Conservation (phyloP, 2,329 filamentous ascomycete species). For the Anthostomella pinea region DNA sequence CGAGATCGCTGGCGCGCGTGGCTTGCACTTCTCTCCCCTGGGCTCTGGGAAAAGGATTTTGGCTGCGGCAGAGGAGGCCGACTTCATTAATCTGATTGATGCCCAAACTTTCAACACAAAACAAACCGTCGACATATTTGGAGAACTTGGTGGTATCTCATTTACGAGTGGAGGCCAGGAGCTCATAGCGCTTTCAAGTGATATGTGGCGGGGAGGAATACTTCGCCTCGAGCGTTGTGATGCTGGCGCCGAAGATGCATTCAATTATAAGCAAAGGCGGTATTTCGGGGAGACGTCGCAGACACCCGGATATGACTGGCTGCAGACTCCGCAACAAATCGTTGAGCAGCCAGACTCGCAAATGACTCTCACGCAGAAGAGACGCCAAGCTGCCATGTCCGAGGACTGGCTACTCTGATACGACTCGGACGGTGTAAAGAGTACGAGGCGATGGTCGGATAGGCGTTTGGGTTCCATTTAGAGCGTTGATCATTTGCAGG, state of each 20-base stretch:
- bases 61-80: conserved; percentile 72
- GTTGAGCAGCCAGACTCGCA: conserved; percentile 20
- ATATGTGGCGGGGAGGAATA: conserved; percentile 63
- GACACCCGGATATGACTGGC: conserved; percentile 28
- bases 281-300: conserved; percentile 13
- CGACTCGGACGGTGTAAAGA: not conserved
- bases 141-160: conserved; percentile 67
- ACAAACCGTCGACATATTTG: conserved; percentile 72
- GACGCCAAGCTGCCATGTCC: conserved; percentile 26
- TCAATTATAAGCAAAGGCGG: conserved; percentile 15
- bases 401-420: conserved; percentile 26
- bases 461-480: conserved; percentile 9
- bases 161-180: conserved; percentile 66
- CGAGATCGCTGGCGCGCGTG: conserved; percentile 67
- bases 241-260: conserved; percentile 33
- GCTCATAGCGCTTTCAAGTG: conserved; percentile 66
- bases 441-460: conserved; percentile 4
- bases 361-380: conserved; percentile 26
- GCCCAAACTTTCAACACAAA: conserved; percentile 61
- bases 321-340: conserved; percentile 22
- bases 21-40: conserved; percentile 67
- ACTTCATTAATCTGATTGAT: conserved; percentile 69
- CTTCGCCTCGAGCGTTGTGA: conserved; percentile 57
- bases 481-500: conserved; percentile 2
- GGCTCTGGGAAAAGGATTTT: conserved; percentile 66